Evolutionary conservation across 2,329 filamentous ascomycete species (phyloP), one percentile per base, ranked within the genome.

Genomic region (Pseudogymnoascus sp.): DNA sequence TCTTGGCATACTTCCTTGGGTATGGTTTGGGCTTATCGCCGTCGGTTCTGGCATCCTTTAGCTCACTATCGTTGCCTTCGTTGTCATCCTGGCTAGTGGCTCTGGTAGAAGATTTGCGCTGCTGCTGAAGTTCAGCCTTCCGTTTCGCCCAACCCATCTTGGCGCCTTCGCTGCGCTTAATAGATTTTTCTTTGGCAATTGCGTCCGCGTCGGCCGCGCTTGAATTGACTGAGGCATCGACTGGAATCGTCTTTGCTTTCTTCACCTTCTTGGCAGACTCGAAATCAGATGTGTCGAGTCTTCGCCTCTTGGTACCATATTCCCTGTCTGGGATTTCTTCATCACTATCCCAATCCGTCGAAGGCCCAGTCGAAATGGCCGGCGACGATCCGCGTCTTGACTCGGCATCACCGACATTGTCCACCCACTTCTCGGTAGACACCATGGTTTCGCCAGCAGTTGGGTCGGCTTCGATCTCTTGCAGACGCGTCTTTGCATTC

Each of bases 391-490:
- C 47, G 10, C 29, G 47, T 13, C 47, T 33, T 15, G 33, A 39
- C 7, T 59, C 35, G 2, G 57, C 57, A 59, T 37, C 57, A 6
- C 37, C 57, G 15, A 59, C 57, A 39, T 59, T 59, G 35, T 59
- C 37, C 7, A 40, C 57, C 57, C 57, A 59, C 13, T 59, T 37
- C 4, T 40, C 57, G 26, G 57, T 59, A 10, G 57, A 59, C 17
- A 39, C 57, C 57, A 59, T 59, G n/a, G 57, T 59, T n/a, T 59
- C 57, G n/a, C 35, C 33, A 10, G 57, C 57, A 11, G 57, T 59
- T 17, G 57, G 57, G n/a, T 59, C 57, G 7, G 57, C 57, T 26
- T 59, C 57, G 11, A 59, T 37, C 35, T 37, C 35, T 39, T 59
- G 57, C 5, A 59, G 35, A 13, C 57, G 57, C 11, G 57, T 59